Conservation (phyloP, 345 rosid genomes). For the Citropsis articulata region DNA sequence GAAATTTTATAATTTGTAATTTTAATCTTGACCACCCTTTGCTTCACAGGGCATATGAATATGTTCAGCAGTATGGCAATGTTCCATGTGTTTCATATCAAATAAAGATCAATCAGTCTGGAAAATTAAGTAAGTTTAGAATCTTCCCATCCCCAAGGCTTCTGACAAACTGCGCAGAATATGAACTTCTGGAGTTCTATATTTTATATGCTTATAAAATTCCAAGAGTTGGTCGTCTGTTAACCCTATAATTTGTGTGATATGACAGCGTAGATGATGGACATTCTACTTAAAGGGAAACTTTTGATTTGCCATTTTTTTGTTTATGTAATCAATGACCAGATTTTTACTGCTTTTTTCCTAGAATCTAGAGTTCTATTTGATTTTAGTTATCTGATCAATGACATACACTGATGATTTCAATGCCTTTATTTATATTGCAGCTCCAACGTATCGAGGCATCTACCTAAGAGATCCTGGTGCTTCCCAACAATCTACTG, state of each 20-base stretch:
- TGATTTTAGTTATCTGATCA: not conserved
- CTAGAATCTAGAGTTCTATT: not conserved
- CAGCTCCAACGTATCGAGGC: constrained; percentile 87
- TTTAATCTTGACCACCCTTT: constrained; percentile 17
- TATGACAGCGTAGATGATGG: not conserved
- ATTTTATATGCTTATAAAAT: not conserved
- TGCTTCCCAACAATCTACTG: constrained; percentile 63
- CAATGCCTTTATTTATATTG: constrained; percentile 19
- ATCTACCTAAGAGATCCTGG: constrained; percentile 83
- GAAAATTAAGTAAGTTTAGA: constrained; percentile 67
- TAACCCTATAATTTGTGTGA: not conserved
- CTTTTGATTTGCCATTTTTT: not conserved
- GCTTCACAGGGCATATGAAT: constrained; percentile 74
- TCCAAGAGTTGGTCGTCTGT: not conserved
- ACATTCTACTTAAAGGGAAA: not conserved
- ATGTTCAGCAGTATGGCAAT: constrained; percentile 51
- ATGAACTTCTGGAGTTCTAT: not conserved
- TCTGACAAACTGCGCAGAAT: not conserved
- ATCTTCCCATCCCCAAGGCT: not conserved
- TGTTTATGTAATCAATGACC: not conserved
- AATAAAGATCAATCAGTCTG: constrained; percentile 70
- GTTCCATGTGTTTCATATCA: constrained; percentile 66
- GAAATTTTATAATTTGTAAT: constrained; percentile 19
- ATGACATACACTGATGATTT: constrained; percentile 10
- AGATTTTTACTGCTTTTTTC: not conserved